Evolutionary conservation across 2,329 filamentous ascomycete species (phyloP).

Genomic region (Ilyonectria mors-panacis): DNA sequence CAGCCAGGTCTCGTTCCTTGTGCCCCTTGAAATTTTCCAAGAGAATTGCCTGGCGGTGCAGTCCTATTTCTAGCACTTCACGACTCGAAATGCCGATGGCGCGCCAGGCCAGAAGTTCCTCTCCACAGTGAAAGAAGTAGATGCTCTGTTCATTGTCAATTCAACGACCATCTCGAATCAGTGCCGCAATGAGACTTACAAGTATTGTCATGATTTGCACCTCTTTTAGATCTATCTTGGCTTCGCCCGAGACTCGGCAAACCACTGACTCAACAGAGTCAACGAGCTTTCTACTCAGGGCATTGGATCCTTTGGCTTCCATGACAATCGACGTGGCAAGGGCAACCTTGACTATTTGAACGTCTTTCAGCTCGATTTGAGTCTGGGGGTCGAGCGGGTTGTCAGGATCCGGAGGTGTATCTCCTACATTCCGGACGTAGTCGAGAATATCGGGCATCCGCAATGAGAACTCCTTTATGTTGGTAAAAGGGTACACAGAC

Average conservation of each 20-base stretch:
- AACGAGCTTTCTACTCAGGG: slow-evolving; percentile 47
- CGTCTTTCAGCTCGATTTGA: slow-evolving; percentile 43
- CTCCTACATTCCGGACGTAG: slow-evolving; percentile 9
- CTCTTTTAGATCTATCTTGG: slow-evolving; percentile 24
- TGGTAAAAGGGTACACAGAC: slow-evolving; percentile 54
- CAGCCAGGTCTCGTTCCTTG: slow-evolving; percentile 50
- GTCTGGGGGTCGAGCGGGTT: background rate
- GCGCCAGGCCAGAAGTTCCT: slow-evolving; percentile 65
- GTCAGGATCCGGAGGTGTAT: background rate
- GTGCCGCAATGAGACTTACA: background rate
- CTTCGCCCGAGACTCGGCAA: background rate
- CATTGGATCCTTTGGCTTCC: slow-evolving; percentile 51
- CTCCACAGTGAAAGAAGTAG: slow-evolving; percentile 62
- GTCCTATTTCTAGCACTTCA: slow-evolving; percentile 63
- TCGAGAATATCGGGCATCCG: slow-evolving; percentile 10
- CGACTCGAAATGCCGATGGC: slow-evolving; percentile 63
- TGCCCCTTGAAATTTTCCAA: slow-evolving; percentile 55
- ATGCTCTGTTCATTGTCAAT: slow-evolving; percentile 50
- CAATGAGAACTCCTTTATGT: slow-evolving; percentile 38
- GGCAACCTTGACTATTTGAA: slow-evolving; percentile 52
- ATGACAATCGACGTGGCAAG: slow-evolving; percentile 52
- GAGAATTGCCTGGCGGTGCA: slow-evolving; percentile 62
- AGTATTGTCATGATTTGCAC: slow-evolving; percentile 31
- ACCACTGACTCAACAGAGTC: slow-evolving; percentile 48
- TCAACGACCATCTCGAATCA: too few species aligned